These are phyloP conservation scores for Solanum phureja DNA, from an alignment of 257 asterid genomes.

Conservation along the genomic window DNA sequence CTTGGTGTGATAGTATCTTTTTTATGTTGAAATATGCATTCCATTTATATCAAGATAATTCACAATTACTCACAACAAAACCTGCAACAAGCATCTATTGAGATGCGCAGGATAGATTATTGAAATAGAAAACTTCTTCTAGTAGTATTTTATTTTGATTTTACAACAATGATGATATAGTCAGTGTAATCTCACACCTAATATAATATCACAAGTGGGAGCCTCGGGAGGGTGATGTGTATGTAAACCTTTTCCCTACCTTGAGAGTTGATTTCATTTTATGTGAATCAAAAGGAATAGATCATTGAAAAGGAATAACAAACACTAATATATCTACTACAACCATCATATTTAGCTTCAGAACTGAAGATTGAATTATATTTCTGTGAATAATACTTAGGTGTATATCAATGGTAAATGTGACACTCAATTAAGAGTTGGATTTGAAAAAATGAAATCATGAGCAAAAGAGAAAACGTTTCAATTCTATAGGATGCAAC, in stretches of 20 bases:
- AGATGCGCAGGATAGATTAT: no score
- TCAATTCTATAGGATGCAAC: neutral
- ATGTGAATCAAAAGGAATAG: neutral
- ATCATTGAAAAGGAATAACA: neutral
- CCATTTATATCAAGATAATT: neutral
- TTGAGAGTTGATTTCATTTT: no score
- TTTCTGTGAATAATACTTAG: neutral
- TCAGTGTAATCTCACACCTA: no score
- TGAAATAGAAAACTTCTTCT: no score
- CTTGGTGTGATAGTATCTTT: neutral
- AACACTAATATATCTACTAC: neutral
- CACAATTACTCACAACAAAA: neutral
- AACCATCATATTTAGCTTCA: neutral
- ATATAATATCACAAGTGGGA: no score
- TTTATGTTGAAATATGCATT: neutral
- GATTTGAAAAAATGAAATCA: neutral
- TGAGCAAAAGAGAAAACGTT: neutral
- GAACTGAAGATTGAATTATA: neutral
- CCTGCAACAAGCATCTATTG: neutral
- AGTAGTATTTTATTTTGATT: no score
- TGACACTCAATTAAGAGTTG: neutral
- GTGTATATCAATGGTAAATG: neutral
- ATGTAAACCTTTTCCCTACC: no score
- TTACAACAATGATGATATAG: no score
- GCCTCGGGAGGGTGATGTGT: no score